Evolutionary conservation across 208 protist species (phyloP).

Genomic region (Wallacemonas collosoma): DNA sequence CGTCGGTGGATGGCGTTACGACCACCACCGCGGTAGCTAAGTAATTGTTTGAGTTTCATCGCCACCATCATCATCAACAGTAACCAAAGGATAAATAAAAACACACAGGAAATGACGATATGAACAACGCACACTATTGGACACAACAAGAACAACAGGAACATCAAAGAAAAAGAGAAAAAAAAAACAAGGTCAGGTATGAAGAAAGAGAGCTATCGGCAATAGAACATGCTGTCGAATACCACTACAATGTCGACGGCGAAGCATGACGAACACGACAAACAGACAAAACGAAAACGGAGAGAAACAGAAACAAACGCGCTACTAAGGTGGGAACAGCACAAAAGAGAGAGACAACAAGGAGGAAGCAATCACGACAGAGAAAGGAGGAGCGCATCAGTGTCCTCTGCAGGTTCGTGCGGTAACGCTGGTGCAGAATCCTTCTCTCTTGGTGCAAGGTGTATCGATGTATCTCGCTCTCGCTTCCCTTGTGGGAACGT

Average conservation of each 20-base stretch:
- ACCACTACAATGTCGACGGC: constrained; percentile 5
- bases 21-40: too few relatives aligned
- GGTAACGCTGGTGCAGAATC: not conserved
- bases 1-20: too few relatives aligned
- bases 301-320: constrained; percentile 9
- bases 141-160: constrained; percentile 8
- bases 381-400: not conserved
- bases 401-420: not conserved
- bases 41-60: not conserved
- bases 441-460: not conserved
- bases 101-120: constrained; percentile 10
- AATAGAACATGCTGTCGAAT: constrained; percentile 12
- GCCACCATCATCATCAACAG: constrained; percentile 8
- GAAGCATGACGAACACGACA: constrained; percentile 15
- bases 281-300: constrained; percentile 1
- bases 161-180: constrained; percentile 5
- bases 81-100: constrained; percentile 11
- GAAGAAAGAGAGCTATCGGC: not conserved
- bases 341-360: not conserved
- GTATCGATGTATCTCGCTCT: too few relatives aligned
- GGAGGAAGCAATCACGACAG: not conserved
- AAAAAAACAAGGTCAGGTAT: not conserved
- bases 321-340: not conserved
- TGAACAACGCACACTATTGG: constrained; percentile 3
- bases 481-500: too few relatives aligned